Percentiles rank a stretch among this genome's conserved stretches.
Evolutionary conservation across 139 green algal species (phyloP).

Genomic region (Bryopsis sp.): DNA sequence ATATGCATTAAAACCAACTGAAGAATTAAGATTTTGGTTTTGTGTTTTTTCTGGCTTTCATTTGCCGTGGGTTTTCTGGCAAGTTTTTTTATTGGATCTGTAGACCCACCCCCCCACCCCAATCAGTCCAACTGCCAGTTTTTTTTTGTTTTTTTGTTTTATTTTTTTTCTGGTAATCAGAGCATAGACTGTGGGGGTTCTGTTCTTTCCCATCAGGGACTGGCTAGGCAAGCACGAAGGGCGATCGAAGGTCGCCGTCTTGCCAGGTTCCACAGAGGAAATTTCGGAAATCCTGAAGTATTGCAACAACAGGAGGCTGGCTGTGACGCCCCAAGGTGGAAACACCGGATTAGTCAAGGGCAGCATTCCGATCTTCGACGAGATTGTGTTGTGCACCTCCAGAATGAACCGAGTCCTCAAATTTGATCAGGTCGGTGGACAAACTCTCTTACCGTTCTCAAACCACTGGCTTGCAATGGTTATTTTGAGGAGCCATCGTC

Average conservation of each 20-base stretch:
- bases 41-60: too few species aligned
- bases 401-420: conserved; percentile 60
- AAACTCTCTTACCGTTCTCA: too few species aligned
- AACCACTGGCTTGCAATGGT: too few species aligned
- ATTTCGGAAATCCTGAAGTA: conserved; percentile 63
- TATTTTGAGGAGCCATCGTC: too few species aligned
- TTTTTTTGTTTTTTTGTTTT: too few species aligned
- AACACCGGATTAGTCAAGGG: conserved; percentile 95
- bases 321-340: conserved; percentile 88
- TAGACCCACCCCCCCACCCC: too few species aligned
- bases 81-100: too few species aligned
- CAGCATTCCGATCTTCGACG: conserved; percentile 78
- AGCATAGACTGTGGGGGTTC: not conserved
- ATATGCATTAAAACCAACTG: too few species aligned
- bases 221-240: conserved; percentile 2
- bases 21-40: too few species aligned
- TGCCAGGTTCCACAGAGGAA: conserved; percentile 23
- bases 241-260: not conserved
- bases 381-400: conserved; percentile 66
- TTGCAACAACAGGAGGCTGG: conserved; percentile 62
- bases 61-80: too few species aligned
- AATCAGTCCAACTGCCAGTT: too few species aligned
- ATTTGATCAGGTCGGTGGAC: conserved; percentile 54
- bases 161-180: too few species aligned
- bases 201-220: not conserved